These are phyloP conservation scores for Prunus yedoensis DNA, from an alignment of 331 rosid genomes.

Conservation along the genomic window DNA sequence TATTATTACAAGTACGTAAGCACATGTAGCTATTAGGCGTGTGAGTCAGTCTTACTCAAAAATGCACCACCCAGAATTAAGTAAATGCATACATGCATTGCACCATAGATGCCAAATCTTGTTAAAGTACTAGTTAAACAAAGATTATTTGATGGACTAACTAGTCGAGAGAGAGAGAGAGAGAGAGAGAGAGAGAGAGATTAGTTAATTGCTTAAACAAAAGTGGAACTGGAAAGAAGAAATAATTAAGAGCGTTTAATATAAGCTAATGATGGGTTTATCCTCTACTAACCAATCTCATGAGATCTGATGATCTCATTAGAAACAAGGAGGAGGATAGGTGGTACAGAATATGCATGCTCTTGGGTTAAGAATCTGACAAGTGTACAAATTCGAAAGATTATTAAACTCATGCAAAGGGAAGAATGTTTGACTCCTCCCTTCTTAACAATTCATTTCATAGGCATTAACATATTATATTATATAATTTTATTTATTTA, in stretches of 20 bases:
- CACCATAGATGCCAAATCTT: slow-evolving; percentile 26
- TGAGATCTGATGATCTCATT: slow-evolving; percentile 14
- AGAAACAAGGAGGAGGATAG: not conserved
- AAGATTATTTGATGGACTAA: not conserved
- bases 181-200: not conserved
- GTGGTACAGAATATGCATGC: slow-evolving; percentile 1
- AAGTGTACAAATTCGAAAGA: not conserved
- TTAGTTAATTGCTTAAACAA: slow-evolving; percentile 7
- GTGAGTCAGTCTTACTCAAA: slow-evolving; percentile 34
- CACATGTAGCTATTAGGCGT: slow-evolving; percentile 32
- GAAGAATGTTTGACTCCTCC: no score
- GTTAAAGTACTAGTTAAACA: not conserved
- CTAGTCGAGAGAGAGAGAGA: not conserved
- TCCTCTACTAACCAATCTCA: slow-evolving; percentile 24
- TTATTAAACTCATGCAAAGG: no score
- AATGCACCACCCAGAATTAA: slow-evolving; percentile 34
- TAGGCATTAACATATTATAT: no score
- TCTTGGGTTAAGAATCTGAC: not conserved
- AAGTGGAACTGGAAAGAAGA: slow-evolving; percentile 21
- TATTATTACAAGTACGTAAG: slow-evolving; percentile 47
- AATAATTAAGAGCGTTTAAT: slow-evolving; percentile 10
- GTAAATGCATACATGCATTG: slow-evolving; percentile 25
- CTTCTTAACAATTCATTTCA: no score
- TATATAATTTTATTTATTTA: not conserved
- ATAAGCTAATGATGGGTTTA: slow-evolving; percentile 18